phyloP scores from a whole-genome alignment of 345 rosid genomes.

The Nephelium lappaceum region DNA sequence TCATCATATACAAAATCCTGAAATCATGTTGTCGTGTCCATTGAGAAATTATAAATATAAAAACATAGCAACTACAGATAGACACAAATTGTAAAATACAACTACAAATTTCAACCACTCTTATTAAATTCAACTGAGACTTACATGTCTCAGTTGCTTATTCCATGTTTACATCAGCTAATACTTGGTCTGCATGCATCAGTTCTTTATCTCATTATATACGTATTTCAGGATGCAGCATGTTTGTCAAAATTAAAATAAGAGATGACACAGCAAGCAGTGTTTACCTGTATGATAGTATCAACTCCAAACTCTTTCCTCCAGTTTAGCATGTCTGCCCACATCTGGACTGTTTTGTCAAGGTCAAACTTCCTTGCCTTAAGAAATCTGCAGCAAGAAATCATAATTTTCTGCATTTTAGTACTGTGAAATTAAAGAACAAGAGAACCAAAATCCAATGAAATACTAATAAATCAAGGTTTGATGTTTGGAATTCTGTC shows the following conservation, averaged over 20 bases:
- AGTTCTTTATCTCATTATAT: slow-evolving; percentile 4
- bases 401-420: slow-evolving; percentile 9
- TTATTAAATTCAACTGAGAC: slow-evolving; percentile 8
- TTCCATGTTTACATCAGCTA: slow-evolving; percentile 8
- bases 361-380: slow-evolving; percentile 86
- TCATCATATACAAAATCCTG: slow-evolving; percentile 93
- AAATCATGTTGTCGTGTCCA: slow-evolving; percentile 14
- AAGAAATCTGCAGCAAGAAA: slow-evolving; percentile 58
- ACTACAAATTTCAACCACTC: slow-evolving; percentile 14
- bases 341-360: slow-evolving; percentile 83
- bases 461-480: not conserved
- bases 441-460: not conserved
- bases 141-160: not conserved
- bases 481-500: not conserved
- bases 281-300: slow-evolving; percentile 71
- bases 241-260: slow-evolving; percentile 10
- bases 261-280: not conserved
- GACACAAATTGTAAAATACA: not conserved
- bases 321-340: slow-evolving; percentile 96
- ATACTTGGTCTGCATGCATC: slow-evolving; percentile 18
- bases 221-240: not conserved
- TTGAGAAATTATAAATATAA: slow-evolving; percentile 9
- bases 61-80: not conserved
- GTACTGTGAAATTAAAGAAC: not conserved
- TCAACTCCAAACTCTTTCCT: slow-evolving; percentile 78